These are phyloP conservation scores for Neurospora intermedia DNA, from an alignment of 495 filamentous ascomycete genomes.

Conservation along the genomic window DNA sequence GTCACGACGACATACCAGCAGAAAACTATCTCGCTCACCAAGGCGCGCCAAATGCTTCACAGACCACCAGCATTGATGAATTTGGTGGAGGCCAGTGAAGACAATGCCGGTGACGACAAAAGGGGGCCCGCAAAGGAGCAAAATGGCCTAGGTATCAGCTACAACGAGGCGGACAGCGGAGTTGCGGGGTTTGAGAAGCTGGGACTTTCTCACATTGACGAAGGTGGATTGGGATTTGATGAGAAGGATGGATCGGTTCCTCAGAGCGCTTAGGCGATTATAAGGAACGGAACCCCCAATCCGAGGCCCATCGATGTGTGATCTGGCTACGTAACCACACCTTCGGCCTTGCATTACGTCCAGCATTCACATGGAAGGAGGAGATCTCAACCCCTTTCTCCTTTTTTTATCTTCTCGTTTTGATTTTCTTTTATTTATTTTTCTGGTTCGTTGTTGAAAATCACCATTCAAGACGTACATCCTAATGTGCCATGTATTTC, in stretches of 20 bases:
- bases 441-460: background rate
- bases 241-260: constrained; percentile 27
- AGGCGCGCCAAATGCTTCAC: constrained; percentile 72
- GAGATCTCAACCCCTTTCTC: background rate
- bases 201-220: constrained; percentile 29
- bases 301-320: background rate
- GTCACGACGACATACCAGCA: constrained; percentile 89
- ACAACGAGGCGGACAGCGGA: constrained; percentile 37
- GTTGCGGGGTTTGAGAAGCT: constrained; percentile 37
- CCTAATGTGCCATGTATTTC: background rate
- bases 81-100: constrained; percentile 44
- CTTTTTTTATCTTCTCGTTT: background rate
- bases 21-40: constrained; percentile 80
- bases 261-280: constrained; percentile 29
- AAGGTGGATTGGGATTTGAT: constrained; percentile 23
- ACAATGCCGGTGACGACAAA: constrained; percentile 13
- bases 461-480: background rate
- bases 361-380: background rate
- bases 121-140: constrained; percentile 3
- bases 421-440: background rate
- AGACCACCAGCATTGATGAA: constrained; percentile 81
- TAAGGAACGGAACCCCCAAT: background rate
- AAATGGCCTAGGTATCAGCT: constrained; percentile 7
- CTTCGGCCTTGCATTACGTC: background rate
- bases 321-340: background rate